These are phyloP conservation scores for Citrus trifoliata DNA, from an alignment of 345 rosid genomes.

Conservation along the genomic window DNA sequence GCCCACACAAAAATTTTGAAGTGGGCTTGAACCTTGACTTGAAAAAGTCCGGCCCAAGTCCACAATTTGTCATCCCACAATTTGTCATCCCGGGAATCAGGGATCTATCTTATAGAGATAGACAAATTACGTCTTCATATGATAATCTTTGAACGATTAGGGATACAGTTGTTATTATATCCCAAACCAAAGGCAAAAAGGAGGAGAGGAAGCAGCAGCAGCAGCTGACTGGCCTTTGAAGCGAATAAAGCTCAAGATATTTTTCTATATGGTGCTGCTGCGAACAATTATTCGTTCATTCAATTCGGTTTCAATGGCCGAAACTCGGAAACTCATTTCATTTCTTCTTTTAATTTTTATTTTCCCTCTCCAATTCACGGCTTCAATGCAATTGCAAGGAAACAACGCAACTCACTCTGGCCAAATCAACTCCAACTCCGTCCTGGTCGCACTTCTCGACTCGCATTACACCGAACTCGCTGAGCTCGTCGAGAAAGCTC, in stretches of 20 bases:
- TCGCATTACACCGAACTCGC: conserved; percentile 77
- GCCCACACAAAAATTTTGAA: too few species aligned
- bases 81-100: too few species aligned
- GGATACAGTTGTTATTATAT: too few species aligned
- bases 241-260: conserved; percentile 7
- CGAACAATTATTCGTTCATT: not conserved
- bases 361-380: not conserved
- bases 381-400: not conserved
- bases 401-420: conserved; percentile 6
- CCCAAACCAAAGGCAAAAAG: not conserved
- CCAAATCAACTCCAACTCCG: conserved; percentile 73
- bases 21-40: too few species aligned
- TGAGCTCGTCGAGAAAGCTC: conserved; percentile 71
- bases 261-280: too few species aligned
- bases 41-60: too few species aligned
- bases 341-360: not conserved
- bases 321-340: not conserved
- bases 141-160: too few species aligned
- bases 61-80: too few species aligned
- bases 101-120: too few species aligned
- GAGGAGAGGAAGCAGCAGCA: not conserved
- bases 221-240: conserved; percentile 8
- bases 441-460: conserved; percentile 76
- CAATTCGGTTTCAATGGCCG: conserved; percentile 1
- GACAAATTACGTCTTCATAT: too few species aligned